phyloP scores from a whole-genome alignment of 2,329 filamentous ascomycete genomes.

The Calonectria leucothoes region DNA sequence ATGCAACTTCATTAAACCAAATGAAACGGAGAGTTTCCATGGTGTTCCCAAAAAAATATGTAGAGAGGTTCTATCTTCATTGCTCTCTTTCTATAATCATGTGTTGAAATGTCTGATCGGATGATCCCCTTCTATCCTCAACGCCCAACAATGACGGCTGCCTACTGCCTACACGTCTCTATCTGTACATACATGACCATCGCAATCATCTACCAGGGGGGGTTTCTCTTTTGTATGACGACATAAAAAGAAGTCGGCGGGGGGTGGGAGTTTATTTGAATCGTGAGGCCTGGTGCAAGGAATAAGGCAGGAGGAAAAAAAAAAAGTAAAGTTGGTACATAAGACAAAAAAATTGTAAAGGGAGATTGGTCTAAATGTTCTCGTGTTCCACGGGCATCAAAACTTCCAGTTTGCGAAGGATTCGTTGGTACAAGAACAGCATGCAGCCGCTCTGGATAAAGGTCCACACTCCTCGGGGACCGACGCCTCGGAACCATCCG shows the following conservation, averaged over 20 bases:
- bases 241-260: constrained; percentile 20
- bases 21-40: not conserved
- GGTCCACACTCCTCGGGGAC: constrained; percentile 94
- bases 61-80: constrained; percentile 38
- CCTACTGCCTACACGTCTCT: constrained; percentile 32
- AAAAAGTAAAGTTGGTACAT: not conserved
- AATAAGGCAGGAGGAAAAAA: constrained; percentile 2
- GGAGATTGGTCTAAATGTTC: constrained; percentile 34
- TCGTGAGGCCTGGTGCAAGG: not conserved
- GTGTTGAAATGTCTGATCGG: constrained; percentile 35
- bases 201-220: constrained; percentile 26
- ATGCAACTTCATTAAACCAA: not conserved
- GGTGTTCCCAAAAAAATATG: constrained; percentile 16
- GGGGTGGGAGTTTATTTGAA: not conserved
- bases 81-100: constrained; percentile 42
- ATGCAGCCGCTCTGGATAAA: constrained; percentile 97
- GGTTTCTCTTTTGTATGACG: constrained; percentile 13
- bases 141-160: constrained; percentile 44
- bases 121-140: constrained; percentile 43
- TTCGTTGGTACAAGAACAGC: constrained; percentile 92
- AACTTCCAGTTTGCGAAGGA: constrained; percentile 80
- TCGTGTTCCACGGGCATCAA: constrained; percentile 50
- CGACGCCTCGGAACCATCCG: constrained; percentile 95
- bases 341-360: constrained; percentile 1
- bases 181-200: constrained; percentile 44